Evolutionary conservation across 306 rosid genomes (phyloP), one percentile per base, ranked within the genome.

Genomic region (Myrica gale): DNA sequence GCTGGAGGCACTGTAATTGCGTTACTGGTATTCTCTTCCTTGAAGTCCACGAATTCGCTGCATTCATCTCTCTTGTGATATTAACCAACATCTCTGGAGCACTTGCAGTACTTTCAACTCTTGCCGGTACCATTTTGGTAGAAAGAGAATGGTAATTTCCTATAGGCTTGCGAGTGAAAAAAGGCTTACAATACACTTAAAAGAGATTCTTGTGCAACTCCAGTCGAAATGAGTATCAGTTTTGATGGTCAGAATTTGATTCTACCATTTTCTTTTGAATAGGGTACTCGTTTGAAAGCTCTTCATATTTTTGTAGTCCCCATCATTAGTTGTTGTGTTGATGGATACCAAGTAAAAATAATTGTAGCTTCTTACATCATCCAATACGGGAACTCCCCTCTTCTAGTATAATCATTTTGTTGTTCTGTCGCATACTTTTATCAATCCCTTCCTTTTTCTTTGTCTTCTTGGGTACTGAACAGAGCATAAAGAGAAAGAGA

Each of bases 121-220:
- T 92, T 51, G 96, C 96, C 0, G 97, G 98, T 15, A 89, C 93
- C 80, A 88, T 95, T 87, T 85, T 95, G 77, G 76, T 95, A 41
- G 97, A 95, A 89, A 95, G 97, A 85, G 97, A 95, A 84, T 95
- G 97, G 97, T 95, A 94, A 88, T 51, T 32, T 7, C 70, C 47
- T 44, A 62, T 0, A 32, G 19, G 26, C 74, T 84, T 80, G 23
- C 15, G 8, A 43, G 19, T 74, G 39, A 63, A 48, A 42, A 13
- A 39, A 16, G 47, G 39, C 65, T 65, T 45, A 78, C 68, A 73
- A 60, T 7, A 43, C 44, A 2, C 11, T 58, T 5, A 52, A 54
- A 5, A 26, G 2, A 20, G 41, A 61, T n/a, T 76, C 60, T n/a
- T 55, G 39, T 71, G 62, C 44, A 74, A 4, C 63, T 61, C 65